phyloP scores from a whole-genome alignment of 192 early-diverging fungal species.

The Spizellomyces sp. region DNA sequence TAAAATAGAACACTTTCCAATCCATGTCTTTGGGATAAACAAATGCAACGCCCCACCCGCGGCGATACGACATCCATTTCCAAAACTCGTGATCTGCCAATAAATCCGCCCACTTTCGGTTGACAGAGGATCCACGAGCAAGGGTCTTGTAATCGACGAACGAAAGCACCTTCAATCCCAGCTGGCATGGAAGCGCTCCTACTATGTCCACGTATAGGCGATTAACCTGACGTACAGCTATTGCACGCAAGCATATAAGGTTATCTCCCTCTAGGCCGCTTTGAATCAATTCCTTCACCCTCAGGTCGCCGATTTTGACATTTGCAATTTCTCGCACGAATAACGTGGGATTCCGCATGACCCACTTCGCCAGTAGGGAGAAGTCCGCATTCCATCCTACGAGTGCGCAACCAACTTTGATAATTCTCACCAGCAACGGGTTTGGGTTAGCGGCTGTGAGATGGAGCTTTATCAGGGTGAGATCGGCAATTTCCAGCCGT shows the following conservation, averaged over 20 bases:
- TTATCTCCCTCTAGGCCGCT: neutral
- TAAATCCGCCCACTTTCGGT: neutral
- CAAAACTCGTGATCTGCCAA: conserved; percentile 4
- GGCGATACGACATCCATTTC: conserved; percentile 13
- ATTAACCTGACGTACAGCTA: neutral
- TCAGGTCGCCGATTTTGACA: conserved; percentile 10
- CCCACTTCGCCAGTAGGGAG: conserved; percentile 2
- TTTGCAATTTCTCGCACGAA: conserved; percentile 6
- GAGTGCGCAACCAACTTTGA: conserved; percentile 6
- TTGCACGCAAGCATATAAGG: neutral
- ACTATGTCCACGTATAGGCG: conserved; percentile 14
- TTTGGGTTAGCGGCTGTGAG: neutral
- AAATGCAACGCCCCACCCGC: conserved; percentile 25
- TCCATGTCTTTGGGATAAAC: conserved; percentile 13
- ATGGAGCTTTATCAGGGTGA: neutral
- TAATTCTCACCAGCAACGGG: conserved; percentile 1
- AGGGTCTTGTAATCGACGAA: neutral
- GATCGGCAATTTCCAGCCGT: neutral
- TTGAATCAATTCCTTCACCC: conserved; percentile 1
- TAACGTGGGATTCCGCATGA: neutral
- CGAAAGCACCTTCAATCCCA: neutral
- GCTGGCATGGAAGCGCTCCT: neutral
- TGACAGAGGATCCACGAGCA: neutral
- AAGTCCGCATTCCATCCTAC: conserved; percentile 17
- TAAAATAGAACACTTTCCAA: conserved; percentile 24